A percentile compares a stretch with the other conserved stretches of the same genome.
These are phyloP conservation scores for Penicillium sp. DNA, from an alignment of 2,329 filamentous ascomycete genomes.

Conservation along the genomic window DNA sequence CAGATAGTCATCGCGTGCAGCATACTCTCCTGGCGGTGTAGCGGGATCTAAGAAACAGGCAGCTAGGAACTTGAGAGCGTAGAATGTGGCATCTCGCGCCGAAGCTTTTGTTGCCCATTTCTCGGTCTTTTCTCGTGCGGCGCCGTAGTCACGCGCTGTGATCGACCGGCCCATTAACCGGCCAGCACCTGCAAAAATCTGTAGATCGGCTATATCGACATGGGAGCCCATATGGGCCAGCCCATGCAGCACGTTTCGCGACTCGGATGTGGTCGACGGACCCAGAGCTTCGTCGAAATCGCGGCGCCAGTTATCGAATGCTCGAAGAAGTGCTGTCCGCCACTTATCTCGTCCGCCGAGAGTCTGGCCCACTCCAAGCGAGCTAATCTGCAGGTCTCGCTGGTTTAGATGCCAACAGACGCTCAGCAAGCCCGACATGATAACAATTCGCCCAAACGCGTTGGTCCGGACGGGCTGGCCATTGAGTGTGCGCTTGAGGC, in stretches of 20 bases:
- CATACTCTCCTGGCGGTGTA: slow-evolving; percentile 55
- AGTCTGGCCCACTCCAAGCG: slow-evolving; percentile 74
- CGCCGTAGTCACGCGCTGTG: slow-evolving; percentile 74
- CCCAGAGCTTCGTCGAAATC: slow-evolving; percentile 83
- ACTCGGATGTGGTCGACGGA: slow-evolving; percentile 71
- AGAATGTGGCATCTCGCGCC: slow-evolving; percentile 87
- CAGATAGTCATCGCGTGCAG: slow-evolving; percentile 80
- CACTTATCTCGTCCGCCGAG: slow-evolving; percentile 88
- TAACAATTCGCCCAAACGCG: slow-evolving; percentile 84
- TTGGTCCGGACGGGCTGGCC: slow-evolving; percentile 86
- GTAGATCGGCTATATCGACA: slow-evolving; percentile 94
- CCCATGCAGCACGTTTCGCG: slow-evolving; percentile 83
- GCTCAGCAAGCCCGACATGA: slow-evolving; percentile 91
- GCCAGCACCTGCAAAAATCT: slow-evolving; percentile 88
- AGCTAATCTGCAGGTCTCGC: slow-evolving; percentile 86
- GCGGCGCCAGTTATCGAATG: slow-evolving; percentile 90
- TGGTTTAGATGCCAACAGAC: slow-evolving; percentile 99
- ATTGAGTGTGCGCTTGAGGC: slow-evolving; percentile 82
- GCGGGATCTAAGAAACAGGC: slow-evolving; percentile 65
- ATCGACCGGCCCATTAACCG: slow-evolving; percentile 82
- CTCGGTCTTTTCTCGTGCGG: slow-evolving; percentile 74
- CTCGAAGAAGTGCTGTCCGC: slow-evolving; percentile 77
- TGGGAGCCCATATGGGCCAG: slow-evolving; percentile 98
- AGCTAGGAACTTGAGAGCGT: slow-evolving; percentile 82
- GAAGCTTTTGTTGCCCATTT: slow-evolving; percentile 84